phyloP scores from a whole-genome alignment of 2,329 filamentous ascomycete genomes.

The Penicillium freii region DNA sequence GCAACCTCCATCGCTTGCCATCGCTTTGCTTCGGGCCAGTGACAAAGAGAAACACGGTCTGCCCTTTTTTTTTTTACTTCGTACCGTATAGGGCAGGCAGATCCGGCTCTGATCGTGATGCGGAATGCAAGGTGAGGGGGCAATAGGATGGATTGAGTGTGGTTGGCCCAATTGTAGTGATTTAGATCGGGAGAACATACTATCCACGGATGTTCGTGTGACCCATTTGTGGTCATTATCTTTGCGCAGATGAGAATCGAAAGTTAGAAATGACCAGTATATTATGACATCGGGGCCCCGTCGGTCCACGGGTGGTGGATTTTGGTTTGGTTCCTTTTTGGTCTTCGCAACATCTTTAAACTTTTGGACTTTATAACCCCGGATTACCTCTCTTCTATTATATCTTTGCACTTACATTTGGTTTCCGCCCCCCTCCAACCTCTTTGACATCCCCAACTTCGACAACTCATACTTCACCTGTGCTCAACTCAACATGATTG shows the following conservation, averaged over 20 bases:
- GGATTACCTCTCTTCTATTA: background rate
- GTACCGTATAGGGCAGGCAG: slow-evolving; percentile 8
- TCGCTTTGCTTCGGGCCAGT: slow-evolving; percentile 35
- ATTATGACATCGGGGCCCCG: slow-evolving; percentile 6
- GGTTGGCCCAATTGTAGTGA: slow-evolving; percentile 2
- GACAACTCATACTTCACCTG: background rate
- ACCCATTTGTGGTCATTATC: background rate
- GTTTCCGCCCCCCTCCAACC: no score
- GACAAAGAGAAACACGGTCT: slow-evolving; percentile 30
- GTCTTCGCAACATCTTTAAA: slow-evolving; percentile 1
- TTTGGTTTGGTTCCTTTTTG: background rate
- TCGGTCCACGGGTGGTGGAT: background rate
- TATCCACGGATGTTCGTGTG: slow-evolving; percentile 1
- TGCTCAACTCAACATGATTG: slow-evolving; percentile 31
- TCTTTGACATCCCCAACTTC: background rate
- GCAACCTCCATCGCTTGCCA: slow-evolving; percentile 29
- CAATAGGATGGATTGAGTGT: background rate
- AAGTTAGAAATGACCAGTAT: background rate
- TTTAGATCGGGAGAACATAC: background rate
- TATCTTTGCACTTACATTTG: background rate
- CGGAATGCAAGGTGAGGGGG: slow-evolving; percentile 5
- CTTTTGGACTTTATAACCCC: slow-evolving; percentile 1
- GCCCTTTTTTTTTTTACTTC: background rate
- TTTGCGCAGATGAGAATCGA: background rate
- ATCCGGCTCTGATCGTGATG: slow-evolving; percentile 18